Conservation (phyloP, 257 asterid genomes). For the Ajuga chamaepitys region DNA sequence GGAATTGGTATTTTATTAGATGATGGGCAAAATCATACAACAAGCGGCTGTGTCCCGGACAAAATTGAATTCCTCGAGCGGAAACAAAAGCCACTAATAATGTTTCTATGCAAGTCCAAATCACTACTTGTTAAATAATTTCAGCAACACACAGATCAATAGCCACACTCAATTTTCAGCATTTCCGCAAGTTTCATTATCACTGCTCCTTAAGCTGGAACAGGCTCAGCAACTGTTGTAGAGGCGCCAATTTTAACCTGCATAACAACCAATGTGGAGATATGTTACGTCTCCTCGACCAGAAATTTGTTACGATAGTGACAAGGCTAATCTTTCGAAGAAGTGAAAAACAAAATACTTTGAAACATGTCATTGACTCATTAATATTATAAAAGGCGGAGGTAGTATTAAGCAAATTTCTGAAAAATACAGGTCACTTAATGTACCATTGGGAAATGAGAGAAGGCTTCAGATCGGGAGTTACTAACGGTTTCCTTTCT, state of each 20-base stretch:
- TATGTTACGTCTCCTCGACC: neutral
- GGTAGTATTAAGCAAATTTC: conserved; percentile 13
- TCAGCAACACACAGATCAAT: neutral
- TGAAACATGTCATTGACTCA: neutral
- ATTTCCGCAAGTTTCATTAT: conserved; percentile 14
- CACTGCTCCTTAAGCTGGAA: conserved; percentile 50
- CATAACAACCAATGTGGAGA: conserved; percentile 12
- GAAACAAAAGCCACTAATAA: neutral
- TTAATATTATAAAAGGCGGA: neutral
- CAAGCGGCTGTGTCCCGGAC: conserved; percentile 18
- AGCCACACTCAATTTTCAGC: neutral
- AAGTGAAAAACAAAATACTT: too few relatives aligned
- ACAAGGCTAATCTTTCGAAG: neutral
- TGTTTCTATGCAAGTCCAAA: conserved; percentile 1
- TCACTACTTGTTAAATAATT: neutral
- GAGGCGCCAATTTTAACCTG: conserved; percentile 66
- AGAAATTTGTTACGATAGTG: neutral
- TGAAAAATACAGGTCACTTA: conserved; percentile 26
- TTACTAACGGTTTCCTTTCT: conserved; percentile 48
- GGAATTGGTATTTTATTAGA: neutral
- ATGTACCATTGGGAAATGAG: conserved; percentile 55
- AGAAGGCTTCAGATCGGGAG: conserved; percentile 58
- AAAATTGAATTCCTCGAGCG: conserved; percentile 26
- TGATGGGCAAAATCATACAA: conserved; percentile 21
- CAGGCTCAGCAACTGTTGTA: conserved; percentile 54